phyloP scores from a whole-genome alignment of 2,329 filamentous ascomycete genomes.

The Pseudonectria buxi region DNA sequence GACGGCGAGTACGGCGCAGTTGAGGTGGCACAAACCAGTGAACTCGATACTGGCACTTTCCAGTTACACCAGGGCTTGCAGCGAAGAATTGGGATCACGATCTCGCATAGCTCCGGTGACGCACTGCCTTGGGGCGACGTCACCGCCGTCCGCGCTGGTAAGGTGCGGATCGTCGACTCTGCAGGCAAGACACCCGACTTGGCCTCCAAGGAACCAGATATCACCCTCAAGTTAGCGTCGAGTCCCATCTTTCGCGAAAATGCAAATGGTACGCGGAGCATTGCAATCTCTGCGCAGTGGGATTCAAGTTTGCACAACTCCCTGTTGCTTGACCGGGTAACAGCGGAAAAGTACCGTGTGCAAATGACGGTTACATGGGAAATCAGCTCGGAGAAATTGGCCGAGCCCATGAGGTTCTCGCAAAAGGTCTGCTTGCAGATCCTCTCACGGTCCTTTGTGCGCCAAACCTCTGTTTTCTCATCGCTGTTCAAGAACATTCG shows the following conservation, averaged over 20 bases:
- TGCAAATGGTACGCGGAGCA: slow-evolving; percentile 80
- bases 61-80: slow-evolving; percentile 94
- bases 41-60: slow-evolving; percentile 82
- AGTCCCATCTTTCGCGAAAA: slow-evolving; percentile 77
- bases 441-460: slow-evolving; percentile 73
- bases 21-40: slow-evolving; percentile 80
- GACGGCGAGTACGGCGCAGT: slow-evolving; percentile 86
- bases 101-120: slow-evolving; percentile 89
- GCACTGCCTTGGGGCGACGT: slow-evolving; percentile 84
- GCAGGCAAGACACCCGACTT: slow-evolving; percentile 79
- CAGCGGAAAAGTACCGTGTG: slow-evolving; percentile 85
- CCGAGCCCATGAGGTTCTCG: slow-evolving; percentile 82
- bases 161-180: slow-evolving; percentile 75
- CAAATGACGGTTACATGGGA: slow-evolving; percentile 86
- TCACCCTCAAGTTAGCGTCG: slow-evolving; percentile 69
- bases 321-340: slow-evolving; percentile 85
- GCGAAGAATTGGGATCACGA: slow-evolving; percentile 74
- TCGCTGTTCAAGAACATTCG: slow-evolving; percentile 78
- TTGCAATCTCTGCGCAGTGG: slow-evolving; percentile 89
- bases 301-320: slow-evolving; percentile 91
- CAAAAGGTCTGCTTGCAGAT: slow-evolving; percentile 79
- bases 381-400: slow-evolving; percentile 71
- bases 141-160: slow-evolving; percentile 67
- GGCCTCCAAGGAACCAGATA: slow-evolving; percentile 62
- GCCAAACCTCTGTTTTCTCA: slow-evolving; percentile 80